A percentile compares a stretch with the other conserved stretches of the same genome.
These are phyloP conservation scores for Phylloporus gajari DNA, from an alignment of 1,284 basidiomycete genomes.

Conservation along the genomic window DNA sequence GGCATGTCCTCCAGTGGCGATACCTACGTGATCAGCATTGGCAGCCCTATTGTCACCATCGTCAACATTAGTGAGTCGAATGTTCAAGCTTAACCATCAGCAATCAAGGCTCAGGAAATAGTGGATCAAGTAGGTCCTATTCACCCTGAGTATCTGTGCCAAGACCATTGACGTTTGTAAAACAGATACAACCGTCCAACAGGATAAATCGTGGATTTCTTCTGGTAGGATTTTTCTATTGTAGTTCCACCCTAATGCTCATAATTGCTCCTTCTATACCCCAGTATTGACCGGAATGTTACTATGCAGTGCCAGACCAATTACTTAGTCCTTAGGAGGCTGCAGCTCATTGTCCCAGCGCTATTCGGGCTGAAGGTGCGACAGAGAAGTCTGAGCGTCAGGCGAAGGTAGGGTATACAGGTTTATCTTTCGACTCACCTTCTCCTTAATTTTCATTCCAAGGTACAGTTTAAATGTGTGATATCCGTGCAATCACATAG, in stretches of 20 bases:
- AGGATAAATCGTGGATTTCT: too few relatives aligned
- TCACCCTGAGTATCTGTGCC: too few relatives aligned
- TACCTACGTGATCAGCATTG: too few relatives aligned
- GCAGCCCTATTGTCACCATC: neutral
- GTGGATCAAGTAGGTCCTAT: slow-evolving; percentile 22
- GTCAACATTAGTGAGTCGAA: slow-evolving; percentile 6
- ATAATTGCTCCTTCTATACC: neutral
- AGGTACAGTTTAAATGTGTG: neutral
- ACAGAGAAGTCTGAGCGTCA: neutral
- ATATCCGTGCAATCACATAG: neutral
- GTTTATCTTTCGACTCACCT: neutral
- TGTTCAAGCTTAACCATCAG: slow-evolving; percentile 4
- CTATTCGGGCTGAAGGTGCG: neutral
- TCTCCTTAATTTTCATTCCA: neutral
- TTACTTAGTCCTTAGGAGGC: neutral
- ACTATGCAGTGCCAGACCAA: neutral
- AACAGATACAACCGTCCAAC: neutral
- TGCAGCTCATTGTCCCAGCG: neutral
- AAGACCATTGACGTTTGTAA: too few relatives aligned
- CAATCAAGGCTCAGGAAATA: slow-evolving; percentile 17
- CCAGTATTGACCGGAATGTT: neutral
- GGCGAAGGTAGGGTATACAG: neutral
- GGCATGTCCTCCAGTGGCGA: neutral
- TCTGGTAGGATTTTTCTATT: too few relatives aligned
- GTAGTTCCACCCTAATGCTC: too few relatives aligned